These are phyloP conservation scores for Sporothrix schenckii DNA, from an alignment of 2,329 filamentous ascomycete genomes.

Conservation along the genomic window DNA sequence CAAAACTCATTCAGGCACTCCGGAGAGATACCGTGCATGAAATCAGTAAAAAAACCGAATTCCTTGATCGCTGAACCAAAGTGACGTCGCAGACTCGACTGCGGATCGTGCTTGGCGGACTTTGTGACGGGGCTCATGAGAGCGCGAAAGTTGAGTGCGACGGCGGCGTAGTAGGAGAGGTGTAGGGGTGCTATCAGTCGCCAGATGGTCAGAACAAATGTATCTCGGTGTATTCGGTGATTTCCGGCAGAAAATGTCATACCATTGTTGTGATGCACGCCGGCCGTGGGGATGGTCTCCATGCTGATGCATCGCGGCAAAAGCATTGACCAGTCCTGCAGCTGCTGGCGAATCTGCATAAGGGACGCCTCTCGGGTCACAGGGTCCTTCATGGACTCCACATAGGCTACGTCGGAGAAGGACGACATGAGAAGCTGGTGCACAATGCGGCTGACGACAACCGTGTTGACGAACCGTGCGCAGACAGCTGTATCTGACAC, in stretches of 20 bases:
- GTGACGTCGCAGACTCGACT: slow-evolving; percentile 45
- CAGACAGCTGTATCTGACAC: slow-evolving; percentile 42
- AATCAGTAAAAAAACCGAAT: slow-evolving; percentile 46
- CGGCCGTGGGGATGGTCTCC: slow-evolving; percentile 30
- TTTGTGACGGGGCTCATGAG: slow-evolving; percentile 52
- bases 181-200: slow-evolving; percentile 44
- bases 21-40: slow-evolving; percentile 45
- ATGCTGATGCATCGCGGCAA: slow-evolving; percentile 45
- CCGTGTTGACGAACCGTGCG: slow-evolving; percentile 46
- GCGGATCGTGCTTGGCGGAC: slow-evolving; percentile 45
- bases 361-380: slow-evolving; percentile 36
- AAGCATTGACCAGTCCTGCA: slow-evolving; percentile 46
- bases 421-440: slow-evolving; percentile 40
- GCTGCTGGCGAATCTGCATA: slow-evolving; percentile 39
- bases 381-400: slow-evolving; percentile 35
- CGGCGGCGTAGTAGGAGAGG: slow-evolving; percentile 48
- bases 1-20: slow-evolving; percentile 49
- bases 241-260: neutral
- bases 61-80: slow-evolving; percentile 44
- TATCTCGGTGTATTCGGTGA: neutral
- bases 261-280: slow-evolving; percentile 35
- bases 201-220: too few relatives aligned
- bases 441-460: slow-evolving; percentile 42
- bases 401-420: slow-evolving; percentile 31
- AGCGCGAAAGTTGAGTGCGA: slow-evolving; percentile 49